These are phyloP conservation scores for Pezicula neosporulosa DNA, from an alignment of 2,329 filamentous ascomycete species.

Conservation along the genomic window DNA sequence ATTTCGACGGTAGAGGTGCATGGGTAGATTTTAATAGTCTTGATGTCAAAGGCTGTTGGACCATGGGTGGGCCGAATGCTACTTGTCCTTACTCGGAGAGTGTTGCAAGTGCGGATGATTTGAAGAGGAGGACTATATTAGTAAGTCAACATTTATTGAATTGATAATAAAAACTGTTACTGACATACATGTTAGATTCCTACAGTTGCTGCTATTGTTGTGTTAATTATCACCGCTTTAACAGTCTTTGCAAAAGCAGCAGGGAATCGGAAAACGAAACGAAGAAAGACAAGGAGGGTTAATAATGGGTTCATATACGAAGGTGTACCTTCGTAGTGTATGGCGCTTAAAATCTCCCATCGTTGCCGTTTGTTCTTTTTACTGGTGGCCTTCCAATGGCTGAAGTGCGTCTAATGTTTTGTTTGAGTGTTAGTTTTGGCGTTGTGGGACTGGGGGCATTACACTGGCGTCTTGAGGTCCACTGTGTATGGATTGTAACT, in stretches of 20 bases:
- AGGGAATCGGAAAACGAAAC: conserved; percentile 52
- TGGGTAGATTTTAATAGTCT: conserved; percentile 62
- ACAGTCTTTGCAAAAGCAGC: conserved; percentile 64
- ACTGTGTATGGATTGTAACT: too few species aligned
- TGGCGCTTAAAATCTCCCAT: too few species aligned
- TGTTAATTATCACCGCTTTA: conserved; percentile 55
- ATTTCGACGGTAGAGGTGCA: conserved; percentile 32
- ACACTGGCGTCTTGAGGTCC: too few species aligned
- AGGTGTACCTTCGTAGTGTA: conserved; percentile 49
- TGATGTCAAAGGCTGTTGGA: conserved; percentile 56
- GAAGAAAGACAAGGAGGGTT: conserved; percentile 43
- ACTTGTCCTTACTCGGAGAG: conserved; percentile 54
- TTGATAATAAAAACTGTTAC: background rate
- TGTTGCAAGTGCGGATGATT: conserved; percentile 28
- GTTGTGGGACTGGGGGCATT: too few species aligned
- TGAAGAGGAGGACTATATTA: conserved; percentile 42
- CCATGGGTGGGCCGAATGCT: conserved; percentile 48
- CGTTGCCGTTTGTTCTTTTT: too few species aligned
- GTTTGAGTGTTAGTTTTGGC: too few species aligned
- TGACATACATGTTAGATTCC: conserved; percentile 42
- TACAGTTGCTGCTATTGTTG: conserved; percentile 58
- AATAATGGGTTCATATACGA: conserved; percentile 62
- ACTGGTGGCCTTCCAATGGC: too few species aligned
- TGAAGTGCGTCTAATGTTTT: too few species aligned
- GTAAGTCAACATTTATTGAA: conserved; percentile 10